Base-by-base conservation (phyloP, 352 stramenopile genomes). In the Globisporangium nunn region DNA sequence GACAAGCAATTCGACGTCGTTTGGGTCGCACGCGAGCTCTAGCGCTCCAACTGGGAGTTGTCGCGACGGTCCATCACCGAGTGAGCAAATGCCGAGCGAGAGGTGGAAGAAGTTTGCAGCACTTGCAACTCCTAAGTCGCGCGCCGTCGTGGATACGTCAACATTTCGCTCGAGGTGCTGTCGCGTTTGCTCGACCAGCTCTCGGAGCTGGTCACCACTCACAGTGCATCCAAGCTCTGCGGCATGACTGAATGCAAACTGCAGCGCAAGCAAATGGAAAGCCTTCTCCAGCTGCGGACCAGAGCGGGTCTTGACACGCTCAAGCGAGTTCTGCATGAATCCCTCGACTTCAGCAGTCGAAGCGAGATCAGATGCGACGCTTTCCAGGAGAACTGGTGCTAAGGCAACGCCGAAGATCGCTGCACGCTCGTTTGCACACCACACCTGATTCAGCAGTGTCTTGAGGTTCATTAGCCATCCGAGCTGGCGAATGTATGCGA, bases 391-490 rank as follows among this genome's bases (percentile, higher is more conserved):
- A 11, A 80, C 56, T 7, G 74, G 66, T 6, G 67, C 72, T 31
- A 81, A 54, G 0, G 62, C 74, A 4, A 85, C 45, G 18, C 66
- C 70, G 31, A 62, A 49, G 15, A 81, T 44, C 28, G 28, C 55
- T 0, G 28, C 29, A 4, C 31, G 39, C 39, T 18, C n/a, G 31
- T 31, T 30, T 10, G 47, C n/a, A 40, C 18, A 33, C 74, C 69
- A 80, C 35, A 78, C 15, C 28, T 50, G 47, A 12, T 28, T 41
- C 48, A 88, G 57, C 44, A 81, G 12, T 17, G n/a, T 37, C 45
- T 52, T 71, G 23, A 85, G 10, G 47, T 77, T 77, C 15, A 46
- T 37, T 10, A 88, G 70, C 78, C 78, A 88, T 23, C 69, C 53
- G 50, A 74, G 31, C 6, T 62, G 52, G 39, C 63, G 59, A 43